Evolutionary conservation across 163 green algal genomes (phyloP).

Genomic region (Trebouxia gelatinosa): DNA sequence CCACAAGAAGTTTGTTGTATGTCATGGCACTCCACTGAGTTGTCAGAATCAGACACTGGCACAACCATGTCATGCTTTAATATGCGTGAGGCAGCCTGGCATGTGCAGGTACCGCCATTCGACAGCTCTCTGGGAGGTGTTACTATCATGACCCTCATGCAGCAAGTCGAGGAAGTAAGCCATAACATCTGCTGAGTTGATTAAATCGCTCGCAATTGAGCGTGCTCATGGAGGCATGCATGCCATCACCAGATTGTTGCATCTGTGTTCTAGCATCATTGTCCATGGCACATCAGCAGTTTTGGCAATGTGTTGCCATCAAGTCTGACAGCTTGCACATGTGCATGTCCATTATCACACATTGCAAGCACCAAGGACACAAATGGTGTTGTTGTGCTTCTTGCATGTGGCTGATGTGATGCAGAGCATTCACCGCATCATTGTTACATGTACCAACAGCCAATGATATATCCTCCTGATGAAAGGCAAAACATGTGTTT

Average conservation of each 20-base stretch:
- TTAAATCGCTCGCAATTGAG: not conserved
- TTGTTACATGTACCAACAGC: not conserved
- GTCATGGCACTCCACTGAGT: too few relatives aligned
- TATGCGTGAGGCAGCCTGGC: too few relatives aligned
- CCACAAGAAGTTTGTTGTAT: too few relatives aligned
- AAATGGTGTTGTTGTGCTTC: too few relatives aligned
- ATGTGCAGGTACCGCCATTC: constrained; percentile 73
- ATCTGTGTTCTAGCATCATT: too few relatives aligned
- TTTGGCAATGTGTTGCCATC: not conserved
- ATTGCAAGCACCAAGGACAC: too few relatives aligned
- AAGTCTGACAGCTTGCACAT: not conserved
- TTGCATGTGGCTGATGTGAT: not conserved
- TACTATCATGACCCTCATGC: constrained; percentile 60
- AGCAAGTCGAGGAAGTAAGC: constrained; percentile 56
- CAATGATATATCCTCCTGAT: not conserved
- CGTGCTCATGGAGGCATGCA: not conserved
- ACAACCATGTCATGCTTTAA: not conserved
- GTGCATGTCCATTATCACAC: not conserved
- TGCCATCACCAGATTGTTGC: too few relatives aligned
- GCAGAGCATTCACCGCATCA: not conserved
- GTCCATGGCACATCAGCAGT: too few relatives aligned
- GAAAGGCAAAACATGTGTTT: not conserved
- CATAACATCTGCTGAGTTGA: too few relatives aligned
- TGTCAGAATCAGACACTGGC: not conserved
- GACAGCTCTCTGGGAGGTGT: constrained; percentile 54